Base-by-base conservation (phyloP, 345 rosid genomes). In the Geranium brycei region DNA sequence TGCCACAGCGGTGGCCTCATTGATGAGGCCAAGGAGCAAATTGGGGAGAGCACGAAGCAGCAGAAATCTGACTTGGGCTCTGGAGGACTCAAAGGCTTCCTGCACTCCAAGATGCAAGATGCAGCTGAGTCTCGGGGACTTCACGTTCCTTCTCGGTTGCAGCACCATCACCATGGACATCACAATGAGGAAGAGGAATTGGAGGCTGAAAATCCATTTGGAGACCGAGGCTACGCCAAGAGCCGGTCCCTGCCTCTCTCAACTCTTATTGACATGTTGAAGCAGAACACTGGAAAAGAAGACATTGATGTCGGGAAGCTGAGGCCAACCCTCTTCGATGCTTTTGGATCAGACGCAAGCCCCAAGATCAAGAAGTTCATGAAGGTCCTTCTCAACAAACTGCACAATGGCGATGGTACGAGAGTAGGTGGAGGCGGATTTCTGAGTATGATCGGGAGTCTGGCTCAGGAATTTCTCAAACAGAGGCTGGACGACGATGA, bases 1-100 rank as follows among this genome's bases (percentile, higher is more conserved):
- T 92, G 96, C 71, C 96, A 92, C 51, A 92, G 98, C 51, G 99
- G 97, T 7, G 99, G 99, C 5, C 89, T 92, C 40, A 89, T 92
- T 5, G 97, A 89, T 62, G 87, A 87, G 70, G 85, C 99, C 67
- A 86, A 89, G 58, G 99, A 93, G 79, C 97, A 93, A 71, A 90
- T 93, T 13, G 97, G 99, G 51, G 91, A 92, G 69, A 92, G 98
- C 83, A 84, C 87, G 7, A 84, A 70, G 73, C 10, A 11, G 23
- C 41, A 35, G 41, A 19, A 66, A 51, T 31, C 57, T 19, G 0
- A 76, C 32, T 66, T 60, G 11, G 63, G n/a, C 14, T 60, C 65
- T 57, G 84, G 77, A 59, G 75, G 86, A 59, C 72, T 79, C 75
- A 78, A 68, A 74, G 71, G 65, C 70, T 83, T 92, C 66, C 74